phyloP scores from a whole-genome alignment of 257 asterid species.

The Fraxinus excelsior region DNA sequence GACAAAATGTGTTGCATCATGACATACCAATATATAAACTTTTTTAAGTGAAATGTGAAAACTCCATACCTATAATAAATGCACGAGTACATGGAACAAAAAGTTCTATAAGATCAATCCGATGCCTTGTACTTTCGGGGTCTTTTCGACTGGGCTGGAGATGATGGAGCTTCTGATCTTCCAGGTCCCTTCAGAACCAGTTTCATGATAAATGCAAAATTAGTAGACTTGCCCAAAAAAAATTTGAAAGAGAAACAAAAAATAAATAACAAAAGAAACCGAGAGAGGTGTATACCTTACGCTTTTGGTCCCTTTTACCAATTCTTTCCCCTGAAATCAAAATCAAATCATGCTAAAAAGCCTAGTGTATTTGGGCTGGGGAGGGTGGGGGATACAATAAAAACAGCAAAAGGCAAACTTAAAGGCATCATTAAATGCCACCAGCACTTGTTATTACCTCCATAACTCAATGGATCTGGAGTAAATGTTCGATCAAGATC shows the following conservation, averaged over 20 bases:
- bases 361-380: too few species aligned
- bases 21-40: neutral
- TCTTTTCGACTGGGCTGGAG: constrained; percentile 88
- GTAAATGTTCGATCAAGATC: constrained; percentile 77
- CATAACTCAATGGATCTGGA: constrained; percentile 63
- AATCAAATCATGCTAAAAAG: constrained; percentile 26
- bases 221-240: neutral
- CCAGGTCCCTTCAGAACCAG: constrained; percentile 64
- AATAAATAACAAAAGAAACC: neutral
- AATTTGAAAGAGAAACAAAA: neutral
- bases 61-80: neutral
- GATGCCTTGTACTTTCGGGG: constrained; percentile 76
- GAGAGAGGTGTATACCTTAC: constrained; percentile 55
- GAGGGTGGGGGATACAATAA: neutral
- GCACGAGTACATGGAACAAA: neutral
- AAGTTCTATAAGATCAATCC: constrained; percentile 37
- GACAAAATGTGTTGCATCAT: neutral
- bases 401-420: neutral
- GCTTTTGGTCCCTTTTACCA: constrained; percentile 83
- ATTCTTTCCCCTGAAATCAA: constrained; percentile 77
- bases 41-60: neutral
- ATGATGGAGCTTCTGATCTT: constrained; percentile 81
- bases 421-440: constrained; percentile 5
- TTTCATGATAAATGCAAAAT: constrained; percentile 16
- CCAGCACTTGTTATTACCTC: constrained; percentile 49